These are phyloP conservation scores for Penicillium brevicompactum DNA, from an alignment of 2,329 filamentous ascomycete genomes.

Conservation along the genomic window DNA sequence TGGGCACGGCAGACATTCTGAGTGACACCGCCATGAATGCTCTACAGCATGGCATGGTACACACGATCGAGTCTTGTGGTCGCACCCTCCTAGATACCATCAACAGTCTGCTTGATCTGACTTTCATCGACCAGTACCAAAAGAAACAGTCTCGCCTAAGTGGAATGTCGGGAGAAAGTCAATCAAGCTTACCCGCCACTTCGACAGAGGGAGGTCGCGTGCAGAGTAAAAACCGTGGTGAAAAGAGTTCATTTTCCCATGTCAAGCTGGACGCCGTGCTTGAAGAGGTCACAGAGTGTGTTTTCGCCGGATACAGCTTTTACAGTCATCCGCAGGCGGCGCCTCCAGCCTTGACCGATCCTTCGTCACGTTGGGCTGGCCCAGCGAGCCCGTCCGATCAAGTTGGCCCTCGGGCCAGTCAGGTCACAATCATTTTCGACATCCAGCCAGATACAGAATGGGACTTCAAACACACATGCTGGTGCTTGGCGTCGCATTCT, in stretches of 20 bases:
- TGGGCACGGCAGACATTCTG: constrained; percentile 52
- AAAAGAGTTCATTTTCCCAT: neutral
- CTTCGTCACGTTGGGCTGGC: constrained; percentile 1
- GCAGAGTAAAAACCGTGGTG: neutral
- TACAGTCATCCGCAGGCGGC: constrained; percentile 16
- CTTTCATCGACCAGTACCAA: constrained; percentile 17
- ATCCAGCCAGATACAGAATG: constrained; percentile 20
- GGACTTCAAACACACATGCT: too few relatives aligned
- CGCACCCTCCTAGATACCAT: constrained; percentile 53
- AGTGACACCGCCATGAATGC: constrained; percentile 43
- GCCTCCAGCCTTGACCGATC: constrained; percentile 7
- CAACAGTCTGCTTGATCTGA: constrained; percentile 32
- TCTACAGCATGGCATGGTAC: constrained; percentile 44
- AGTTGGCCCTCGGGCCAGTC: neutral
- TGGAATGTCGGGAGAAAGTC: neutral
- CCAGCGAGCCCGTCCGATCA: neutral
- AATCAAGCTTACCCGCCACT: too few relatives aligned
- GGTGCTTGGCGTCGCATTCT: constrained; percentile 26
- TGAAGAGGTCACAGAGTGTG: constrained; percentile 27
- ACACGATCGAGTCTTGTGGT: constrained; percentile 53
- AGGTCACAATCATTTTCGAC: constrained; percentile 8
- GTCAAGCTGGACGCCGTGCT: constrained; percentile 23
- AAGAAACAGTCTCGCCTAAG: constrained; percentile 28
- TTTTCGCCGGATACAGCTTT: constrained; percentile 30
- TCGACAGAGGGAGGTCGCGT: too few relatives aligned